Conservation (phyloP, 768 basidiomycete species). For the Suillus tomentosus region DNA sequence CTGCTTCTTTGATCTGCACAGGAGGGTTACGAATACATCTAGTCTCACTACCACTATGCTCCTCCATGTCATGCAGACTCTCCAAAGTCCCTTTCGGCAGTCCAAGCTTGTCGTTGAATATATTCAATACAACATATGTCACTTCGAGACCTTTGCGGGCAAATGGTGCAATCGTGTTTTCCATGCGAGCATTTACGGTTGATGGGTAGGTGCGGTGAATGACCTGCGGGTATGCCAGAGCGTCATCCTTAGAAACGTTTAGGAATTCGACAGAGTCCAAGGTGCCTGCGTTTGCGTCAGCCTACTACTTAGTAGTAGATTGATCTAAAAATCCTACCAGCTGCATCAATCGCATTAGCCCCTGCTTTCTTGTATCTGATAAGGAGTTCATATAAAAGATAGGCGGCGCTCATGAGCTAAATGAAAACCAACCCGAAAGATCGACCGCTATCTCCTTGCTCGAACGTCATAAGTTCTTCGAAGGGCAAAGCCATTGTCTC, state of each 20-base stretch:
- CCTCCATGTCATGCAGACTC: slow-evolving; percentile 43
- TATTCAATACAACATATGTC: slow-evolving; percentile 50
- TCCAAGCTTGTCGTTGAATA: slow-evolving; percentile 60
- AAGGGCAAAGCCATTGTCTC: slow-evolving; percentile 42
- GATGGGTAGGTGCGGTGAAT: slow-evolving; percentile 59
- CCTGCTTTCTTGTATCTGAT: slow-evolving; percentile 62
- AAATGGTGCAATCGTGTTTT: slow-evolving; percentile 51
- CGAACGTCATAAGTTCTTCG: slow-evolving; percentile 44
- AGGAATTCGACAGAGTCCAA: slow-evolving; percentile 62
- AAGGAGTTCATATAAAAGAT: neutral
- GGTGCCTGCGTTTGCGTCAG: neutral
- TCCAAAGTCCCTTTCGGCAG: slow-evolving; percentile 51
- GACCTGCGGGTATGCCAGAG: slow-evolving; percentile 54
- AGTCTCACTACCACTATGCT: slow-evolving; percentile 58
- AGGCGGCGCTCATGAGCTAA: neutral
- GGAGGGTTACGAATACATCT: slow-evolving; percentile 55
- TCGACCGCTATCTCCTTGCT: slow-evolving; percentile 42
- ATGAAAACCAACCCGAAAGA: slow-evolving; percentile 37
- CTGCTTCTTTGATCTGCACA: slow-evolving; percentile 25
- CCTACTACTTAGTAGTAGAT: neutral
- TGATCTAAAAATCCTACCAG: slow-evolving; percentile 33
- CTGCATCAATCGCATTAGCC: slow-evolving; percentile 61
- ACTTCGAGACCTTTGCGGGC: slow-evolving; percentile 57
- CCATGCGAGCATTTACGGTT: slow-evolving; percentile 52
- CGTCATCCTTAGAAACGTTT: slow-evolving; percentile 72